These are phyloP conservation scores for Podaxis sp. DNA, from an alignment of 768 basidiomycete genomes.

Conservation along the genomic window DNA sequence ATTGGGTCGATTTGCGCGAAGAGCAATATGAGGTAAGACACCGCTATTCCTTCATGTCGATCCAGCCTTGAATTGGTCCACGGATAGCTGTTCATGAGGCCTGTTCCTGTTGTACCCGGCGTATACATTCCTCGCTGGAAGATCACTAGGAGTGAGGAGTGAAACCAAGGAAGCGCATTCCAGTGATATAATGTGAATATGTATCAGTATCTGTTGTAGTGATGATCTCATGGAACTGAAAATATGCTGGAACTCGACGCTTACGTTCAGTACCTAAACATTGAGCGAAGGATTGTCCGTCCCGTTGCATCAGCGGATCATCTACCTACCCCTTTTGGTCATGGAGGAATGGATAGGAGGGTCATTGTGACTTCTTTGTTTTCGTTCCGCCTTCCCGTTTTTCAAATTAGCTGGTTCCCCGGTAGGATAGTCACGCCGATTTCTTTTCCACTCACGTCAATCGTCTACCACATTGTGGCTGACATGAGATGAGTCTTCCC, in stretches of 20 bases:
- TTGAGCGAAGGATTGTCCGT: no score
- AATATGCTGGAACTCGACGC: conserved; percentile 68
- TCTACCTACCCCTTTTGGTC: no score
- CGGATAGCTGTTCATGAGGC: background rate
- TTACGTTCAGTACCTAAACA: conserved; percentile 79
- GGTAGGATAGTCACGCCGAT: no score
- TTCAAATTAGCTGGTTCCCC: no score
- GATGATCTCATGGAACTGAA: conserved; percentile 58
- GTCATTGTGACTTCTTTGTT: no score
- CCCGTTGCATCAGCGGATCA: no score
- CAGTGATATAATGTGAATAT: background rate
- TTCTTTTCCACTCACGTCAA: no score
- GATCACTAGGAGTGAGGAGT: background rate
- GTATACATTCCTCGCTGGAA: background rate
- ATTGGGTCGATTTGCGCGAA: background rate
- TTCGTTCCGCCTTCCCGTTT: no score
- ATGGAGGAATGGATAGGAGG: no score
- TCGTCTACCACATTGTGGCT: no score
- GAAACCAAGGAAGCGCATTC: background rate
- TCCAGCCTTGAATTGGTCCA: background rate
- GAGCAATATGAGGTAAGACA: background rate
- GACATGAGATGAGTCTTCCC: no score
- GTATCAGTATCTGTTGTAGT: no score
- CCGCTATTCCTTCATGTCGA: background rate
- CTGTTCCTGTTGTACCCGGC: background rate